Evolutionary conservation across 2,329 filamentous ascomycete genomes (phyloP).

Genomic region (Rhynchosporium agropyri): DNA sequence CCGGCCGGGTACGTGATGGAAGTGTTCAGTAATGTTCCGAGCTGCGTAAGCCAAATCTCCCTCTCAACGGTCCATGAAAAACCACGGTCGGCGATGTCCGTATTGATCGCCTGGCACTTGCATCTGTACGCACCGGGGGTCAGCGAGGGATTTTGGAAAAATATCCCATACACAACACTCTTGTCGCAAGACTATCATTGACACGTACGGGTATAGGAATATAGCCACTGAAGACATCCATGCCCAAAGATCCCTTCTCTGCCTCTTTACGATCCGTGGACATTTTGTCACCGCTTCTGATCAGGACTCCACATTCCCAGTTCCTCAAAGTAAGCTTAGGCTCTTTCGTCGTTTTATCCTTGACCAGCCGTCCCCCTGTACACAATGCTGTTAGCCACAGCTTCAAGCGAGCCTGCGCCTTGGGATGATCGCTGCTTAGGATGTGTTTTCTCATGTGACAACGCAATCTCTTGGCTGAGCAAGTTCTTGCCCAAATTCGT

Average conservation of each 20-base stretch:
- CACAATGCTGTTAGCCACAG: conserved; percentile 4
- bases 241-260: conserved; percentile 28
- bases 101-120: conserved; percentile 54
- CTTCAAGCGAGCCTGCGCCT: background rate
- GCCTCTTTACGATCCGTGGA: conserved; percentile 7
- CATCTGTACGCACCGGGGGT: conserved; percentile 46
- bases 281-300: conserved; percentile 5
- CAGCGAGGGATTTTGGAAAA: too few relatives aligned
- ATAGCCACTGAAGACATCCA: conserved; percentile 52
- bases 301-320: conserved; percentile 91
- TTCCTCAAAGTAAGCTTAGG: conserved; percentile 84
- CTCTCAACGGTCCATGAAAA: conserved; percentile 27
- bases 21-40: background rate
- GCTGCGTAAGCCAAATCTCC: background rate
- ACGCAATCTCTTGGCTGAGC: background rate
- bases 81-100: conserved; percentile 39
- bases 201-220: conserved; percentile 57
- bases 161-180: too few relatives aligned
- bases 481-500: background rate
- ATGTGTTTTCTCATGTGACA: background rate
- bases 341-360: conserved; percentile 66
- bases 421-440: background rate
- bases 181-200: too few relatives aligned
- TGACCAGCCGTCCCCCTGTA: conserved; percentile 73
- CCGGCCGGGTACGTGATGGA: too few relatives aligned